These are phyloP conservation scores for Colletotrichum scovillei DNA, from an alignment of 2,329 filamentous ascomycete genomes.

Conservation along the genomic window DNA sequence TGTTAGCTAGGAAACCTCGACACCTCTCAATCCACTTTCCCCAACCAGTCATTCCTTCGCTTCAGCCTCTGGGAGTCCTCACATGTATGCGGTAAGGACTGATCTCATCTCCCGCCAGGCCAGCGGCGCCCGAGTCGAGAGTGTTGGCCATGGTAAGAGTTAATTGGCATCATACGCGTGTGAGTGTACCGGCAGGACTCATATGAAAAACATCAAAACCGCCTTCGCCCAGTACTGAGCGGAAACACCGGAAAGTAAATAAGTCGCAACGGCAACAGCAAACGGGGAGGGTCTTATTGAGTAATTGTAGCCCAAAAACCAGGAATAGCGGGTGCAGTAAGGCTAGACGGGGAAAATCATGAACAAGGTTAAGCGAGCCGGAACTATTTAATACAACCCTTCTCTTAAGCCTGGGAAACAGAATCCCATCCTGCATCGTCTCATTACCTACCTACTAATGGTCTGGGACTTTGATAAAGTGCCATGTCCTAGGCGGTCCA, in stretches of 20 bases:
- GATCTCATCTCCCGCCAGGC: constrained; percentile 54
- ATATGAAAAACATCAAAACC: neutral
- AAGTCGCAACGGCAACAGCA: neutral
- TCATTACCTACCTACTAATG: constrained; percentile 10
- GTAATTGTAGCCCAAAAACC: neutral
- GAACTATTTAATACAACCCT: constrained; percentile 7
- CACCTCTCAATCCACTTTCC: neutral
- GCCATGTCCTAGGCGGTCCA: neutral
- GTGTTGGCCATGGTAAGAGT: constrained; percentile 13
- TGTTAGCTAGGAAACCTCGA: constrained; percentile 42
- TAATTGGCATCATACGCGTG: neutral
- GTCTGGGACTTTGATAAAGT: constrained; percentile 24
- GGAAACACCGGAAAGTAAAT: neutral
- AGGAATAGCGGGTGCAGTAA: neutral
- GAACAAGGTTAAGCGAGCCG: constrained; percentile 4
- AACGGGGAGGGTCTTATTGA: neutral
- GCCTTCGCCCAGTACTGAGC: neutral
- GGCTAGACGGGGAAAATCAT: neutral
- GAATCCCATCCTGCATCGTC: constrained; percentile 17
- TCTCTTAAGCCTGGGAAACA: neutral
- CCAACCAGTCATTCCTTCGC: neutral
- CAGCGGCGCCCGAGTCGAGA: constrained; percentile 5
- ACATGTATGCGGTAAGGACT: constrained; percentile 69
- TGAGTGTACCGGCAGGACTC: neutral
- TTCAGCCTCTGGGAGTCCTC: constrained; percentile 43